Evolutionary conservation across 1,139 yeast genomes (phyloP).

Genomic region (Magnusiomyces ingens): DNA sequence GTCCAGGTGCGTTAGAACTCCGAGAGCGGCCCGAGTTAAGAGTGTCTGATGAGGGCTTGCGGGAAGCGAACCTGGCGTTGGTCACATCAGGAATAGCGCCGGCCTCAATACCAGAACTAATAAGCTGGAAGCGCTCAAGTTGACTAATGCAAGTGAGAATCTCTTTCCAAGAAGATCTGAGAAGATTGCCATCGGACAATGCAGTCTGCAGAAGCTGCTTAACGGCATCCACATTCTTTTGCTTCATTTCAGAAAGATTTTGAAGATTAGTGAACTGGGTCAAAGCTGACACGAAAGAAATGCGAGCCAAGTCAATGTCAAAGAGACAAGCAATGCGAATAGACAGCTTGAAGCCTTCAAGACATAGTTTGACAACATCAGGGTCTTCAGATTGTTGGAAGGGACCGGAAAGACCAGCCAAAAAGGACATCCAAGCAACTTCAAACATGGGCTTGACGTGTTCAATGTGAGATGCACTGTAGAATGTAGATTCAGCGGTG

Average conservation of each 20-base stretch:
- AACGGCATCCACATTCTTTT: constrained; percentile 77
- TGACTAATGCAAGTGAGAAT: constrained; percentile 79
- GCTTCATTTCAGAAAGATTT: constrained; percentile 69
- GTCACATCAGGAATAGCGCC: constrained; percentile 81
- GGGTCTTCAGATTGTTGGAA: constrained; percentile 82
- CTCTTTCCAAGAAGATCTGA: constrained; percentile 77
- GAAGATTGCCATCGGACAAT: constrained; percentile 63
- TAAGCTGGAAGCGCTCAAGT: constrained; percentile 79
- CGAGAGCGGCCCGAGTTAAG: constrained; percentile 28
- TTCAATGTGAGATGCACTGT: constrained; percentile 71
- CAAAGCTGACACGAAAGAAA: constrained; percentile 83
- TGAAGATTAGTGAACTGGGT: constrained; percentile 79
- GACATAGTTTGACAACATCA: constrained; percentile 61
- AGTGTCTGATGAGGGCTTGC: constrained; percentile 41
- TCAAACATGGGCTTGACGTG: constrained; percentile 93
- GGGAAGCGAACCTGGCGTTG: constrained; percentile 52
- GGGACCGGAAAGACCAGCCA: constrained; percentile 92
- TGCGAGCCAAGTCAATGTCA: constrained; percentile 76
- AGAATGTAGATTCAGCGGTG: constrained; percentile 35
- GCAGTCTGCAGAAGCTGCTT: constrained; percentile 70
- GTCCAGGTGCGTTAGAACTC: constrained; percentile 9
- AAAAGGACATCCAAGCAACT: constrained; percentile 91
- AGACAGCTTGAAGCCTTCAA: constrained; percentile 81
- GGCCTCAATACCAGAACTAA: constrained; percentile 84
- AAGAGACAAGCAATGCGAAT: constrained; percentile 80